Percentiles rank a stretch among this genome's conserved stretches.
phyloP scores from a whole-genome alignment of 805 yeast species.

The Hanseniaspora mollemarum region DNA sequence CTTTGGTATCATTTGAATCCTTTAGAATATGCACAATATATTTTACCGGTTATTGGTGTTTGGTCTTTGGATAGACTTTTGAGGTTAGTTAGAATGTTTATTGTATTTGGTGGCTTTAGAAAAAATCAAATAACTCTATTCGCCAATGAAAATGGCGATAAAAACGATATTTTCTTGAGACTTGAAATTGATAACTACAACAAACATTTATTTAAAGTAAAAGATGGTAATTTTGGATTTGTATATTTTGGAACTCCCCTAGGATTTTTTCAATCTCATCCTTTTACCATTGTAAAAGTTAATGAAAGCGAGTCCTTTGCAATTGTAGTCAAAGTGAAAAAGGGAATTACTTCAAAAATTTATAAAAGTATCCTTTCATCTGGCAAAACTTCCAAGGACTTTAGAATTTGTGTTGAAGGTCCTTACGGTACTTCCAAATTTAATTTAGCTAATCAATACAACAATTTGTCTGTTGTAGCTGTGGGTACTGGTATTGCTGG shows the following conservation, averaged over 20 bases:
- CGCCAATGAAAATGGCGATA: neutral
- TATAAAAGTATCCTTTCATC: neutral
- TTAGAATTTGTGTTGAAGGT: slow-evolving; percentile 12
- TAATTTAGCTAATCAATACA: neutral
- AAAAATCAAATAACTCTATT: slow-evolving; percentile 1
- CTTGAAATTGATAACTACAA: slow-evolving; percentile 10
- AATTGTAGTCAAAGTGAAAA: slow-evolving; percentile 10
- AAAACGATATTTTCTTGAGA: slow-evolving; percentile 4
- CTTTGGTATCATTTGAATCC: slow-evolving; percentile 34
- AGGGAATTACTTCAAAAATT: slow-evolving; percentile 10
- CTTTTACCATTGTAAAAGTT: slow-evolving; percentile 11
- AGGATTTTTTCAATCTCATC: slow-evolving; percentile 15
- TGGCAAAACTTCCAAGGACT: neutral
- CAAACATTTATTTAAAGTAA: slow-evolving; percentile 4
- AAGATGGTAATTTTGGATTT: slow-evolving; percentile 13
- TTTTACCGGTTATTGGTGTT: slow-evolving; percentile 43
- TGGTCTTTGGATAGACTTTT: slow-evolving; percentile 58
- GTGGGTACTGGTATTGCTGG: slow-evolving; percentile 14
- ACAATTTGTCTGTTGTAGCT: slow-evolving; percentile 1
- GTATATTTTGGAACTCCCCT: neutral
- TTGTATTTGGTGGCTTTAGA: slow-evolving; percentile 15
- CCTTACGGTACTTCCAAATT: slow-evolving; percentile 11
- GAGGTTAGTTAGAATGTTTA: slow-evolving; percentile 40
- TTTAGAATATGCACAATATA: slow-evolving; percentile 40
- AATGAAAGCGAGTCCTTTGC: neutral